Conservation (phyloP, 1,139 yeast species). For the Geotrichum fermentans region DNA sequence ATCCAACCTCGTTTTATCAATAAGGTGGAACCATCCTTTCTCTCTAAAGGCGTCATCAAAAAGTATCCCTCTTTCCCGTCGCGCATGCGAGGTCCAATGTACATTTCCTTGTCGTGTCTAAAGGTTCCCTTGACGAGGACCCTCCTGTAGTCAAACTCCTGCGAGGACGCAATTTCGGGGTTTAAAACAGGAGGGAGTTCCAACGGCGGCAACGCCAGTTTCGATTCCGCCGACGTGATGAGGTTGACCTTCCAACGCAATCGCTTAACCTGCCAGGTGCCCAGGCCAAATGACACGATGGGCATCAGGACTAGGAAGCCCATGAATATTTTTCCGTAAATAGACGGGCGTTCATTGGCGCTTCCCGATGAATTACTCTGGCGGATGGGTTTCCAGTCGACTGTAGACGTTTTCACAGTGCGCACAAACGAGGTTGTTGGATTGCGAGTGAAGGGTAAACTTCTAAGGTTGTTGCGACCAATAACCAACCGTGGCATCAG, state of each 20-base stretch:
- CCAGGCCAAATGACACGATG: conserved; percentile 73
- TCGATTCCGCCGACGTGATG: conserved; percentile 76
- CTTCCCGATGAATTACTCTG: conserved; percentile 47
- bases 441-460: not conserved
- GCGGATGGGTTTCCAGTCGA: conserved; percentile 79
- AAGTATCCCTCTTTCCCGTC: conserved; percentile 76
- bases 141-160: conserved; percentile 75
- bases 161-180: conserved; percentile 44
- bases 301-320: conserved; percentile 68
- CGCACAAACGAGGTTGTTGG: conserved; percentile 17
- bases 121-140: conserved; percentile 71
- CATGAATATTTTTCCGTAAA: conserved; percentile 34
- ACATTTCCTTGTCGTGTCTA: conserved; percentile 81
- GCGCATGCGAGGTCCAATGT: conserved; percentile 82
- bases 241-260: conserved; percentile 84
- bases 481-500: not conserved
- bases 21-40: conserved; percentile 43
- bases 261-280: conserved; percentile 90
- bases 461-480: not conserved
- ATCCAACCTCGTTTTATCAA: conserved; percentile 94
- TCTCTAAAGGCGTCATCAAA: conserved; percentile 74
- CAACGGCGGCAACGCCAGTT: conserved; percentile 67
- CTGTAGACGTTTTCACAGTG: conserved; percentile 59
- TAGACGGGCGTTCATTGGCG: conserved; percentile 27
- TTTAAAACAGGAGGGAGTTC: conserved; percentile 52